Base-by-base conservation (phyloP, 1,139 yeast species). In the Taphrina sp. region DNA sequence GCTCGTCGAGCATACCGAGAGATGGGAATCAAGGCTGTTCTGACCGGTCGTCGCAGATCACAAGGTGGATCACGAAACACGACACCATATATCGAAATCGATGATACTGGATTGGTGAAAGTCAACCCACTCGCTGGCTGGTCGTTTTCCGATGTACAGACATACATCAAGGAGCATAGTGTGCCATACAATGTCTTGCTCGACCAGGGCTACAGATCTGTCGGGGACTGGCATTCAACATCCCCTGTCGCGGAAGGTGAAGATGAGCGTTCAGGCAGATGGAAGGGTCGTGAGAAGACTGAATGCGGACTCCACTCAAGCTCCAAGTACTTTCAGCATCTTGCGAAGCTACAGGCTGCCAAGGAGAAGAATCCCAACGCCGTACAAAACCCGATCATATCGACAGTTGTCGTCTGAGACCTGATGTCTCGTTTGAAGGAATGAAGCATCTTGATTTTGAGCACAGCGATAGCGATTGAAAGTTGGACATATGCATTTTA, bases 171-270 rank as follows among this genome's bases (percentile, higher is more conserved):
- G 60, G 76, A 74, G 26, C 72, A 88, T 68, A 63, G 78, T 8
- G 95, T 90, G 16, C 96, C 96, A 2, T 88, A 85, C 71, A 92
- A 92, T 66, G 88, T 79, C 59, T 74, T 92, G 43, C 73, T 92
- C 51, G 94, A 89, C 68, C 74, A 81, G 59, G 97, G 97, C 0
- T 92, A 90, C 70, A 83, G 89, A 65, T 85, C 95, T 0, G 79
- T 92, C 19, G 98, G 98, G 1, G 98, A 92, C 70, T 92, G 92
- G 81, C 98, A 92, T 70, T 86, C 95, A 0, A 92, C 98, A 0
- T 81, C 72, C 37, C 96, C 97, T 1, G 95, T 88, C 8, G 79
- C 74, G 8, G 96, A 85, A 46, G 95, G 94, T 3, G 96, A 88
- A 66, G 96, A 90, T 67, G 98, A 92, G 68, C 79, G 98, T 63